Evolutionary conservation across 176 grass and related monocot genomes (phyloP).

Genomic region (Saccharum officinarum): DNA sequence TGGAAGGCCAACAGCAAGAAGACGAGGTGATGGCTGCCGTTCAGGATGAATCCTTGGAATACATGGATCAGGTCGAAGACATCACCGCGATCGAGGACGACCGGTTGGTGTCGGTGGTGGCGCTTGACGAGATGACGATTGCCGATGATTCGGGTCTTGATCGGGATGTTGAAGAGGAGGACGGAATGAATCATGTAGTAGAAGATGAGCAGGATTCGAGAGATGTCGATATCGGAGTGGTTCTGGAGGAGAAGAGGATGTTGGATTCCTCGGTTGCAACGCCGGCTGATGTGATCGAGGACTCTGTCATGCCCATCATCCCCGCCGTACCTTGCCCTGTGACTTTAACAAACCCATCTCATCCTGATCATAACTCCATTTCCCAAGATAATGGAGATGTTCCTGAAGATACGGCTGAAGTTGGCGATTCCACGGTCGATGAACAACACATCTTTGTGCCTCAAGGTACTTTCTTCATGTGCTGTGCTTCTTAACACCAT

Average conservation of each 20-base stretch:
- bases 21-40: neutral
- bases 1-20: neutral
- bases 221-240: constrained; percentile 43
- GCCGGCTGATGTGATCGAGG: neutral
- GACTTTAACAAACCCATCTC: neutral
- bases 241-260: constrained; percentile 64
- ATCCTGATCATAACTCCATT: constrained; percentile 2
- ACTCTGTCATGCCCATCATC: constrained; percentile 23
- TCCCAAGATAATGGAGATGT: neutral
- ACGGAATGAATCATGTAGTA: neutral
- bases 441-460: constrained; percentile 18
- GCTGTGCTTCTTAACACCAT: neutral
- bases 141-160: constrained; percentile 36
- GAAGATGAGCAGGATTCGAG: constrained; percentile 14
- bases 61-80: constrained; percentile 36
- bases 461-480: constrained; percentile 30
- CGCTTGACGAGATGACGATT: constrained; percentile 55
- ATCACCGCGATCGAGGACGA: constrained; percentile 27
- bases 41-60: constrained; percentile 46
- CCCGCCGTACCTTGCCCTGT: constrained; percentile 2
- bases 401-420: constrained; percentile 27
- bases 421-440: neutral
- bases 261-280: constrained; percentile 23
- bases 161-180: constrained; percentile 8
- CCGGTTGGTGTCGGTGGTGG: constrained; percentile 44